Base-by-base conservation (phyloP, 2,329 filamentous ascomycete genomes). In the Amesomyces nigricolor region DNA sequence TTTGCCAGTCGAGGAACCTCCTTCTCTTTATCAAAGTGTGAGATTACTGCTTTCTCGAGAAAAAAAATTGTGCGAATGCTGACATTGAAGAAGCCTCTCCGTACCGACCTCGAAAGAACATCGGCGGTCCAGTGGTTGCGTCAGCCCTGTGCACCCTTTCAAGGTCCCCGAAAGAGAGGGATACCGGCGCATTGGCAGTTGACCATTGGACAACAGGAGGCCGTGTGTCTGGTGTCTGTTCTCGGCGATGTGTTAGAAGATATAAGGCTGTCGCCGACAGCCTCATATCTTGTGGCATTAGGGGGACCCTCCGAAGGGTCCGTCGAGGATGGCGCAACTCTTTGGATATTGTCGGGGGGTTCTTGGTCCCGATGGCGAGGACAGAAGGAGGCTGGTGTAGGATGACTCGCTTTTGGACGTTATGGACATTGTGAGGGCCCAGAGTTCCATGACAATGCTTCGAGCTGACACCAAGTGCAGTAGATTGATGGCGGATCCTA, bases 371-470 rank as follows among this genome's bases (percentile, higher is more conserved):
- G n/a, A 22, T n/a, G 8, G 22, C 19, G 39, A 26, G 10, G 2
- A 4, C 6, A n/a, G 39, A 45, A 47, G 38, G 51, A 26, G 46
- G 35, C 11, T 39, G 46, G 40, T 7, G 46, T 39, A 11, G 39
- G 52, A 38, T 38, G 2, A 54, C 9, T 49, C 39, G 52, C 52
- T 13, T 14, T 10, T 29, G 30, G 38, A 17, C 38, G 44, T 19
- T 38, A 54, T 44, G 52, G 40, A 49, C 32, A 54, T 37, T 30
- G 52, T 54, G 19, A 16, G 45, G 32, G 11, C 45, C n/a, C 4
- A 22, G n/a, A 29, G 13, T 2, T 16, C 30, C 11, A 16, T 7
- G 22, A 26, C 4, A 35, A 37, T 19, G 3, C 22, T 3, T 19
- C 3, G 2, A n/a, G 16, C 26, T 53, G 11, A 53, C 51, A 32